These are phyloP conservation scores for Musa beccarii DNA, from an alignment of 176 grass and related monocot genomes.

Conservation along the genomic window DNA sequence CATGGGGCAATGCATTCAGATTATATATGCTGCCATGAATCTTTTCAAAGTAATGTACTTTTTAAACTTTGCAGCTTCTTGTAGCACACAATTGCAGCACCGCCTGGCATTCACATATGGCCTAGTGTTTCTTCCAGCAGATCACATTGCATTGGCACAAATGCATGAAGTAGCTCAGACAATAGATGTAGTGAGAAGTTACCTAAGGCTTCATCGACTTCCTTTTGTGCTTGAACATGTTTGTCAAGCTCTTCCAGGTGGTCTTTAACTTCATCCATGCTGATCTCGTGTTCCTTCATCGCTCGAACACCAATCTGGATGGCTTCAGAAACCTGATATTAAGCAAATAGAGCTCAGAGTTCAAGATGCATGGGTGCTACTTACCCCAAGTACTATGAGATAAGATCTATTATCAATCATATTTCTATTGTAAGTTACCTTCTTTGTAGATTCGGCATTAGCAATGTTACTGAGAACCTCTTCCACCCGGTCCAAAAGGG, in stretches of 20 bases:
- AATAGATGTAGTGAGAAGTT: slow-evolving; percentile 18
- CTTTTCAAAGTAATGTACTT: too few species aligned
- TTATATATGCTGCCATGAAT: too few species aligned
- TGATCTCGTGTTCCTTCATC: slow-evolving; percentile 61
- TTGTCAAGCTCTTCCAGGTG: slow-evolving; percentile 68
- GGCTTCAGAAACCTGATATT: slow-evolving; percentile 73
- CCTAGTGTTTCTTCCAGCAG: not conserved
- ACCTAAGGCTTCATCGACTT: slow-evolving; percentile 62
- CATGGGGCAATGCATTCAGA: too few species aligned
- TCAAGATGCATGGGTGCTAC: not conserved
- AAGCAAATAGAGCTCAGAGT: slow-evolving; percentile 6
- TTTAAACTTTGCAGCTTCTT: too few species aligned
- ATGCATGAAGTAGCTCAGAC: not conserved
- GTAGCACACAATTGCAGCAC: too few species aligned
- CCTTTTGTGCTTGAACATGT: slow-evolving; percentile 55
- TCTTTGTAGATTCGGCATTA: slow-evolving; percentile 67
- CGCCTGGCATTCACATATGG: not conserved
- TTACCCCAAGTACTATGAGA: slow-evolving; percentile 3
- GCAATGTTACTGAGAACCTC: slow-evolving; percentile 54
- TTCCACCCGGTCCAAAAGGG: slow-evolving; percentile 60
- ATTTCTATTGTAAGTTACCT: slow-evolving; percentile 25
- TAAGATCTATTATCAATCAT: not conserved
- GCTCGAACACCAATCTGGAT: slow-evolving; percentile 57
- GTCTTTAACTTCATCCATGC: slow-evolving; percentile 47
- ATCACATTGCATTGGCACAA: slow-evolving; percentile 1